Base-by-base conservation (phyloP, 202 grass and related monocot genomes). In the Setaria italica region DNA sequence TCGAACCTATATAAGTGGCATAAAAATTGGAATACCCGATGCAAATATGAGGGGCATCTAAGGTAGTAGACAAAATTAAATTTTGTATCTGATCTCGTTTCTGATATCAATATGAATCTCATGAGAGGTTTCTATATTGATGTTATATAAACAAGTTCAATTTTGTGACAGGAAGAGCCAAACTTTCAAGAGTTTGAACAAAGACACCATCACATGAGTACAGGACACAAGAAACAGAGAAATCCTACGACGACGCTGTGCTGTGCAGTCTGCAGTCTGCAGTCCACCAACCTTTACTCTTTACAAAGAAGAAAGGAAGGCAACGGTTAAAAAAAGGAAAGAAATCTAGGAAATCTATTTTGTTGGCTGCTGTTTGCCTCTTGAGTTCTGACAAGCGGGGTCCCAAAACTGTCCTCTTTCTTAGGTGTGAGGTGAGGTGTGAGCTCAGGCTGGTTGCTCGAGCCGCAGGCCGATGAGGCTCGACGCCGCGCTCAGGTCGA, bases 401-500 rank as follows among this genome's bases (percentile, higher is more conserved):
- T 72, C 43, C 3, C 45, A 86, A 80, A 86, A 80, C 56, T 72
- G 84, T 41, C 17, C 5, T 16, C 45, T 53, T 80, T 25, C 7
- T 33, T 3, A 51, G 11, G 11, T 39, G 20, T 54, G 81, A n/a
- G 39, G 20, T 51, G 15, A 19, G 21, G 41, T 32, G 25, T 32
- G 12, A 6, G 6, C 45, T 65, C 56, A 64, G 37, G 79, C 83
- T 7, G 79, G 49, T 48, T 86, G 73, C 57, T 86, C 64, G 11
- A 90, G 83, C 35, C 77, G 76, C 43, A 89, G 50, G 51, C 59
- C 64, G n/a, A 87, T 65, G 57, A 30, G 47, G 82, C 49, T 55
- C 17, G 79, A 82, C 11, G 70, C 82, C 0, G 59, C 35, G 62
- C 76, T 84, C n/a, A 72, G 60, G 16, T 87, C 84, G 69, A 67